Evolutionary conservation across 192 early-diverging fungal species (phyloP).

Genomic region (Coemansia sp.): DNA sequence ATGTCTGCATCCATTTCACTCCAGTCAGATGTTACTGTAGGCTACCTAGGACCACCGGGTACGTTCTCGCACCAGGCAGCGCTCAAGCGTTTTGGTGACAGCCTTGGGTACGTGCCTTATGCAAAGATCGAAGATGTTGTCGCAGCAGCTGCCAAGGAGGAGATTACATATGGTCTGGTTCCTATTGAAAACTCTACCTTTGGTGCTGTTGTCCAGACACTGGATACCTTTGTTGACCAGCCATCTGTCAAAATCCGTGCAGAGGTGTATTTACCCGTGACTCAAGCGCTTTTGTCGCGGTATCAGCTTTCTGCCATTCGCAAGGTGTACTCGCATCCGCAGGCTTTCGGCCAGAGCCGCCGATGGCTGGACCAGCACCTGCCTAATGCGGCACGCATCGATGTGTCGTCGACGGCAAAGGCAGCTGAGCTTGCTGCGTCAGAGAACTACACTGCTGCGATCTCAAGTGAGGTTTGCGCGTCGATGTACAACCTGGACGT

Average conservation of each 20-base stretch:
- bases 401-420: conserved; percentile 77
- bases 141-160: conserved; percentile 69
- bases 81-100: conserved; percentile 76
- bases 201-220: conserved; percentile 81
- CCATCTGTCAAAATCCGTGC: conserved; percentile 66
- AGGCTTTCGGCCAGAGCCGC: conserved; percentile 82
- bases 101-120: conserved; percentile 68
- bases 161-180: conserved; percentile 84
- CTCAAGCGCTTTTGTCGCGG: conserved; percentile 78
- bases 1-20: conserved; percentile 89
- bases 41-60: conserved; percentile 88
- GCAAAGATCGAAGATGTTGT: conserved; percentile 78
- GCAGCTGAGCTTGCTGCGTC: conserved; percentile 84
- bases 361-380: conserved; percentile 71
- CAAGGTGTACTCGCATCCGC: conserved; percentile 75
- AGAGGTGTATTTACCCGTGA: conserved; percentile 78
- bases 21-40: conserved; percentile 77
- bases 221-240: conserved; percentile 73
- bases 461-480: conserved; percentile 78
- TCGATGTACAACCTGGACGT: conserved; percentile 77
- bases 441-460: conserved; percentile 76
- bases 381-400: conserved; percentile 69
- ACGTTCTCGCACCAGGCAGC: conserved; percentile 90
- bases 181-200: conserved; percentile 94
- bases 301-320: conserved; percentile 63